Evolutionary conservation across 352 stramenopile species (phyloP).

Genomic region (Blastocystis sp.): DNA sequence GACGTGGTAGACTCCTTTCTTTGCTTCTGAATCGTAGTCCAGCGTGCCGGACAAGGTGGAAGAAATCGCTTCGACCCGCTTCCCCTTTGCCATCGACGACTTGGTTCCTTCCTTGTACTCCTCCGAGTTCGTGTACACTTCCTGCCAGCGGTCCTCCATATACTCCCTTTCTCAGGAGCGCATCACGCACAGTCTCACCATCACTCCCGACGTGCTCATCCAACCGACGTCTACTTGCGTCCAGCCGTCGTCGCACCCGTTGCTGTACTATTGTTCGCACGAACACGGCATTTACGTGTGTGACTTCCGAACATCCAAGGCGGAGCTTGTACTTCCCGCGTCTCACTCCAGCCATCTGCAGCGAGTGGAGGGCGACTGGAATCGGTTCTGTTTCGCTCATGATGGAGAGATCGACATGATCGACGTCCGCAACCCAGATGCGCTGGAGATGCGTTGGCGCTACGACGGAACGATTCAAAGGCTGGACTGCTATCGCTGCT

Average conservation of each 20-base stretch:
- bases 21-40: background rate
- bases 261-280: conserved; percentile 60
- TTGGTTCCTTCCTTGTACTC: conserved; percentile 24
- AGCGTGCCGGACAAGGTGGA: background rate
- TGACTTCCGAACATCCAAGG: conserved; percentile 23
- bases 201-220: background rate
- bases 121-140: conserved; percentile 26
- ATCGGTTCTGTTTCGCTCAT: background rate
- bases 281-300: conserved; percentile 20
- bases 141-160: conserved; percentile 13
- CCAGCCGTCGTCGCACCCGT: conserved; percentile 19
- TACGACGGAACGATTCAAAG: conserved; percentile 8
- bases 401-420: conserved; percentile 30
- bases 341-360: background rate
- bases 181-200: background rate
- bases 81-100: conserved; percentile 51
- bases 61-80: conserved; percentile 15
- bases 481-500: conserved; percentile 4
- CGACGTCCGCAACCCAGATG: conserved; percentile 55
- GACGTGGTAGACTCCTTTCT: background rate
- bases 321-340: background rate
- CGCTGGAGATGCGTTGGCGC: conserved; percentile 29
- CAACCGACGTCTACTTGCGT: background rate
- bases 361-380: background rate
- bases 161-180: background rate